These are phyloP conservation scores for Malus sieversii DNA, from an alignment of 306 rosid genomes.

Conservation along the genomic window DNA sequence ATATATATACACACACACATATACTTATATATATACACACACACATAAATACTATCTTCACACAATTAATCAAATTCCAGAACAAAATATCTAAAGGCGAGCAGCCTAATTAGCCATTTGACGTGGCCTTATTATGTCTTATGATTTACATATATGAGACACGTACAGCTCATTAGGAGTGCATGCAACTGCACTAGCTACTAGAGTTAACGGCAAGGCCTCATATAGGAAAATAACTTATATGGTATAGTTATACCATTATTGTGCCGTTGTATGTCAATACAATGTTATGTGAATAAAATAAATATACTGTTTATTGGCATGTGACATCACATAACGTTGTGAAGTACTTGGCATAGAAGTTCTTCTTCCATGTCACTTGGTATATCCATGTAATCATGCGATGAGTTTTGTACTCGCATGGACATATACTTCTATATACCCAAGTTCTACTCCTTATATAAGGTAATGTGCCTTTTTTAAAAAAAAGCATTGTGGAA, in stretches of 20 bases:
- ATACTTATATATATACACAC: too few relatives aligned
- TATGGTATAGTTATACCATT: background rate
- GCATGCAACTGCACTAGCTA: background rate
- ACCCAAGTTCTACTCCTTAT: too few relatives aligned
- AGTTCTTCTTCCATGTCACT: background rate
- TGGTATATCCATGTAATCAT: background rate
- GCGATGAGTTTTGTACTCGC: background rate
- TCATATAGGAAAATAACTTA: background rate
- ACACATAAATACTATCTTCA: background rate
- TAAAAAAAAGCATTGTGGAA: too few relatives aligned
- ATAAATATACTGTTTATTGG: too few relatives aligned
- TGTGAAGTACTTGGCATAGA: background rate
- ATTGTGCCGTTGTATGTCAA: background rate
- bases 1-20: background rate
- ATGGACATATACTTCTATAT: background rate
- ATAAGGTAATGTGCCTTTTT: too few relatives aligned
- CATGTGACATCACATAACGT: background rate
- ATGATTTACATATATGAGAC: background rate
- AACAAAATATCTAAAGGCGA: background rate
- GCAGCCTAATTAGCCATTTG: background rate
- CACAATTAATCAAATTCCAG: background rate
- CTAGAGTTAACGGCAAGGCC: background rate
- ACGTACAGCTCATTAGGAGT: background rate
- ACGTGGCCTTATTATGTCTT: background rate
- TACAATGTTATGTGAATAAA: too few relatives aligned